These are phyloP conservation scores for Extremus antarcticus DNA, from an alignment of 495 filamentous ascomycete species.

Conservation along the genomic window DNA sequence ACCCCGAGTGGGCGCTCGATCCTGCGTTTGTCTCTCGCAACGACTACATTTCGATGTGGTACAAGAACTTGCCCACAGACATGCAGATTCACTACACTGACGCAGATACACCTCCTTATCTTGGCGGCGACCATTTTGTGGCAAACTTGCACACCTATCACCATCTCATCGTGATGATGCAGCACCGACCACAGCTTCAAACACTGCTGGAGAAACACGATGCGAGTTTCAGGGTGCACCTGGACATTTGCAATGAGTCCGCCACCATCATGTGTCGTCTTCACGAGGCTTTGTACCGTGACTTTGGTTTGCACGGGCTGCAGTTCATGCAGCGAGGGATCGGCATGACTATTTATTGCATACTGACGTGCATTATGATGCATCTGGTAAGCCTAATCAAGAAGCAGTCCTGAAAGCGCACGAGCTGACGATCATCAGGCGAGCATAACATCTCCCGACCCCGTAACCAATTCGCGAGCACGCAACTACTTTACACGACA, in stretches of 20 bases:
- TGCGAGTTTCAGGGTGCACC: slow-evolving; percentile 76
- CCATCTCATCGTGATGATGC: slow-evolving; percentile 75
- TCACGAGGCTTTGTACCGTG: slow-evolving; percentile 73
- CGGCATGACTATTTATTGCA: slow-evolving; percentile 87
- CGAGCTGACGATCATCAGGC: slow-evolving; percentile 42
- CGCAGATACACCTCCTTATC: slow-evolving; percentile 72
- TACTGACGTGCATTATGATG: slow-evolving; percentile 88
- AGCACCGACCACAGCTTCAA: slow-evolving; percentile 77
- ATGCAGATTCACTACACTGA: slow-evolving; percentile 66
- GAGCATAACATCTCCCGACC: slow-evolving; percentile 87
- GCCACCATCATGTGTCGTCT: slow-evolving; percentile 82
- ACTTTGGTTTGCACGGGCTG: slow-evolving; percentile 69
- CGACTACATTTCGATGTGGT: slow-evolving; percentile 62
- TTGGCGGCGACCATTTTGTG: slow-evolving; percentile 71
- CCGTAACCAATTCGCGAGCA: slow-evolving; percentile 73
- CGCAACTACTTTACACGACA: slow-evolving; percentile 87
- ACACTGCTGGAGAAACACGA: slow-evolving; percentile 61
- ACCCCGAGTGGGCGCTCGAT: slow-evolving; percentile 82
- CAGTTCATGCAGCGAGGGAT: slow-evolving; percentile 91
- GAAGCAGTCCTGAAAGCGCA: no score
- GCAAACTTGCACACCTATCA: slow-evolving; percentile 92
- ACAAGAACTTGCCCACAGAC: slow-evolving; percentile 65
- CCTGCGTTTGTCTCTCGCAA: slow-evolving; percentile 73
- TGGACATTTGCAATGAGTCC: slow-evolving; percentile 74
- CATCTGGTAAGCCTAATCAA: slow-evolving; percentile 89